Evolutionary conservation across 2,329 filamentous ascomycete species (phyloP), one percentile per base, ranked within the genome.

Genomic region (Pseudogymnoascus sp.): DNA sequence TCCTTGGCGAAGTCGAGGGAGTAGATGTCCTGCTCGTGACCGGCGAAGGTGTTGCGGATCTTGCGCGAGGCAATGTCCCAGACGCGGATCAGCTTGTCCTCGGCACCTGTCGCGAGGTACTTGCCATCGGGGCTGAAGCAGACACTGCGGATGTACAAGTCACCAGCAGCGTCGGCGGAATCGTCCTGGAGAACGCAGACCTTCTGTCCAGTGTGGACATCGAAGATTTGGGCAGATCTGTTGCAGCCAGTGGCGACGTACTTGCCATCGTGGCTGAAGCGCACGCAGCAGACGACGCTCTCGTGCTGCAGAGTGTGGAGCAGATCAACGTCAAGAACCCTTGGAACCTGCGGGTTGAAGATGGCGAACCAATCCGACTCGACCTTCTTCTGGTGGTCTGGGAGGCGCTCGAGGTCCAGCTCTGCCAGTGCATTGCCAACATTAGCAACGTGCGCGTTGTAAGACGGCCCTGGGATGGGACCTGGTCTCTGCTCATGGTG

Each of bases 1-100:
- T 97, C 95, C 43, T 91, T 88, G 33, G 93, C 90, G 75, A 96
- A 99, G 76, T 97, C 94, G 4, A 97, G 81, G 4, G 91, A 96
- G 77, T 97, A 97, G 66, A 99, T 99, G 68, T 99, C 94, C 76
- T 99, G 93, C 76, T 99, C 94, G 76, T 99, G 94, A 23, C 94
- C 94, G n/a, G 87, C 83, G 77, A 99, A 97, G 39, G 91, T 91
- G 73, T 94, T 91, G 71, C 92, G 90, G 73, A 99, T 97, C 7
- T 85, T 87, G 69, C 91, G 84, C 63, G 80, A 83, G 62, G 83
- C 81, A 69, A 99, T 97, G 74, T 99, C 94, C 94, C 94, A 99
- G 60, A 99, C 91, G 62, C 55, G 83, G 73, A 99, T 97, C 71
- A 96, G 84, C 79, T 97, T 97, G 77, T 99, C 94, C 75, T 99